Base-by-base conservation (phyloP, 208 protist genomes). In the Trypanosoma cruzi region DNA sequence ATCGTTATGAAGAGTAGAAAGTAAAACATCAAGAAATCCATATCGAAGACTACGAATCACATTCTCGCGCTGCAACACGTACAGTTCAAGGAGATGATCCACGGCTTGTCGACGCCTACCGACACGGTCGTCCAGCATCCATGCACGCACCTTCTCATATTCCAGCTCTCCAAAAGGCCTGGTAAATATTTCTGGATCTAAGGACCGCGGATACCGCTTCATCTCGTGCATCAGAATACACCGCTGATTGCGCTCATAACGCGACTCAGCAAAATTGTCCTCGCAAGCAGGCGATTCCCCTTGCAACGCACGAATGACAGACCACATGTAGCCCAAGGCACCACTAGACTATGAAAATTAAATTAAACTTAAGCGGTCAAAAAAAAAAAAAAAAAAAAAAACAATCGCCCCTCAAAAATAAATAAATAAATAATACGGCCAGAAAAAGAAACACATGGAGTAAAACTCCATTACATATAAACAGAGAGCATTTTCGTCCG, bases 221-320 rank as follows among this genome's bases (percentile, higher is more conserved):
- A 83, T 82, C 68, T 91, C 87, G 68, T 95, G 90, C 44, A 93
- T 77, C 64, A 84, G 67, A 46, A 93, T 86, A 32, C 79, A 84
- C 14, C 80, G 79, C 61, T 95, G 89, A 60, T 95, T 71, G 10
- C 56, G 68, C 18, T 75, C 79, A 57, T 80, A 84, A 14, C 48
- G 65, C 31, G 71, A 42, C 22, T 73, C 66, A n/a, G 48, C 62
- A 26, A 28, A 24, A n/a, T 42, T 29, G 37, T 22, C 68, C 55
- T 64, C 64, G 6, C 73, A 71, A 28, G 56, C 64, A 49, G 83
- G 80, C 18, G 69, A 73, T 7, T 64, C 48, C 18, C 86, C 86
- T 68, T 95, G 89, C 16, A 73, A 40, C 31, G 66, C 73, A n/a
- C 89, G 81, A 66, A 92, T 90, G 14, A 92, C 80, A 32, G 68